Evolutionary conservation across 129 eudicot genomes (phyloP).

Genomic region (Gnaphalium uliginosum): DNA sequence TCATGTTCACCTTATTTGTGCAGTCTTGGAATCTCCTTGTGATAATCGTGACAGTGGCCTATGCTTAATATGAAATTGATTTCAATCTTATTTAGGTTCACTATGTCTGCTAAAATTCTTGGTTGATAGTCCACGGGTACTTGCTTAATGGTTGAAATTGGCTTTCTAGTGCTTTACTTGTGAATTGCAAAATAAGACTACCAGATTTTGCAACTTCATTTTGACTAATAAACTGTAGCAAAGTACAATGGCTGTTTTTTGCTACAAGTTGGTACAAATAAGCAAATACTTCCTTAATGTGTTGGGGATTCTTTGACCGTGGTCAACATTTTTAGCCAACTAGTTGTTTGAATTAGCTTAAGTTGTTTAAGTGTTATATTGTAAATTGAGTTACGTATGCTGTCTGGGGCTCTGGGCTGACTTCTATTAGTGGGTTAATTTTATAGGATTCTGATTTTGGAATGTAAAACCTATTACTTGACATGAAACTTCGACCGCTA

Average conservation of each 20-base stretch:
- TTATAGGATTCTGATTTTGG: not conserved
- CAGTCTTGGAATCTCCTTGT: slow-evolving; percentile 4
- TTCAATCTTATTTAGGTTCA: not conserved
- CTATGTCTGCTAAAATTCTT: not conserved
- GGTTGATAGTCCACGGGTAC: slow-evolving; percentile 5
- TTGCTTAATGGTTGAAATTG: slow-evolving; percentile 6
- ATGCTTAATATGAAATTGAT: slow-evolving; percentile 17
- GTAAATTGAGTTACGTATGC: not conserved
- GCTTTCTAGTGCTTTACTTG: not conserved
- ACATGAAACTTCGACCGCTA: not conserved
- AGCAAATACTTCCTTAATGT: not conserved
- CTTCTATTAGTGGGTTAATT: not conserved
- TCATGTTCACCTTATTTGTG: not conserved
- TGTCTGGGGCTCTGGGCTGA: not conserved
- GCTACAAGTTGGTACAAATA: not conserved
- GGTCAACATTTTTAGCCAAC: slow-evolving; percentile 1
- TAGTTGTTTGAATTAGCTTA: not conserved
- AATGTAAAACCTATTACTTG: slow-evolving; percentile 4
- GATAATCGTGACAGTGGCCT: slow-evolving; percentile 15
- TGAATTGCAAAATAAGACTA: slow-evolving; percentile 13
- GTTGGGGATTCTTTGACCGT: not conserved
- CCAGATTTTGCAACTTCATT: not conserved
- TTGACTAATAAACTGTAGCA: not conserved
- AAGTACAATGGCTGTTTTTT: slow-evolving; percentile 7
- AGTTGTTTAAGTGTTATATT: not conserved